phyloP scores from a whole-genome alignment of 352 stramenopile genomes.

The Pythium grandisporangium region DNA sequence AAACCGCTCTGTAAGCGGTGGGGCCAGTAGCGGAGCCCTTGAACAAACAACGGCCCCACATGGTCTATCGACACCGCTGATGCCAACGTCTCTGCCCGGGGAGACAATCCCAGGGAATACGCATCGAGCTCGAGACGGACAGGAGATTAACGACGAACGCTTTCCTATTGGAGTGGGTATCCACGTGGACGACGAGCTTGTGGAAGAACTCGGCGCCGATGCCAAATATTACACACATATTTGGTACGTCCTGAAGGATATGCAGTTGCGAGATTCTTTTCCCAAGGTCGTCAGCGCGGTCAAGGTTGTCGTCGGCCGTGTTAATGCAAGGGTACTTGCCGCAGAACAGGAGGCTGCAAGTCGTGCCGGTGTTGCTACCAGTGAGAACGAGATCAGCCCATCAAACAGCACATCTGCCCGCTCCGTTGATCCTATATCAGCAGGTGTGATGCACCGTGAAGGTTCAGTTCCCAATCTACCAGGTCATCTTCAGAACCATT shows the following conservation, averaged over 20 bases:
- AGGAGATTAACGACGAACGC: constrained; percentile 6
- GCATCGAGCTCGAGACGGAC: neutral
- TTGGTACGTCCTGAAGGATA: constrained; percentile 49
- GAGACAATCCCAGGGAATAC: neutral
- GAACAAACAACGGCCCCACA: too few species aligned
- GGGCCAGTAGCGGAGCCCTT: too few species aligned
- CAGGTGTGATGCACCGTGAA: constrained; percentile 9
- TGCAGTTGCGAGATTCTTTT: constrained; percentile 73
- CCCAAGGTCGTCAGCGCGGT: constrained; percentile 31
- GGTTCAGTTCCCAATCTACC: constrained; percentile 6
- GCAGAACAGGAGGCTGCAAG: constrained; percentile 5
- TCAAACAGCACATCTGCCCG: too few species aligned
- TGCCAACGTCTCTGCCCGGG: too few species aligned
- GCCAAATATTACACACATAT: constrained; percentile 56
- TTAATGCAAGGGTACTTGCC: constrained; percentile 20
- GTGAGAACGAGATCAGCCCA: neutral
- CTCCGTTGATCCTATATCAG: too few species aligned
- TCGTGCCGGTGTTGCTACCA: too few species aligned
- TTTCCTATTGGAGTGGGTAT: constrained; percentile 14
- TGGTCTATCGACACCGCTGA: too few species aligned
- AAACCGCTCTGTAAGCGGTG: too few species aligned
- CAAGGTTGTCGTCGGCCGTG: constrained; percentile 20
- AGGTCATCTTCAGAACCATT: too few species aligned
- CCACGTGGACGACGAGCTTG: constrained; percentile 10
- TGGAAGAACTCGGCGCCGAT: constrained; percentile 14